Conservation (phyloP, 2,329 filamentous ascomycete genomes). For the Stagonosporopsis tanaceti region DNA sequence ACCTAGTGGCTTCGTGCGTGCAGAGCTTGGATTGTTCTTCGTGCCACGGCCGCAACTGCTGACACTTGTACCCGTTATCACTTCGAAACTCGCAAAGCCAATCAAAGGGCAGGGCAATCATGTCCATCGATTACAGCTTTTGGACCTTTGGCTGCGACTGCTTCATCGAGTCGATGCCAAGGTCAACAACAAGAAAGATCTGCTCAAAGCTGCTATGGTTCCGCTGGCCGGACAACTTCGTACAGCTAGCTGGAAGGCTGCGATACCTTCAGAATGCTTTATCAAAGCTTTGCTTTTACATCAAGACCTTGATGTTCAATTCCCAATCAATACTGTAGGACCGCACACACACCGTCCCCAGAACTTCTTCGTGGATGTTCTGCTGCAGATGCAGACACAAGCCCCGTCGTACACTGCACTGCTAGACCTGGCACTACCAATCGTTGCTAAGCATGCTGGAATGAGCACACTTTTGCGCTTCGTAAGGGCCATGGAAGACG, state of each 20-base stretch:
- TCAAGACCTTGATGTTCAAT: constrained; percentile 1
- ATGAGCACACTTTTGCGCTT: constrained; percentile 18
- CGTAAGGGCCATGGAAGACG: constrained; percentile 20
- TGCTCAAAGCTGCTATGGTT: constrained; percentile 1
- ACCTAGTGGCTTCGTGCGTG: constrained; percentile 15
- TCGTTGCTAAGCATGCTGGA: constrained; percentile 19
- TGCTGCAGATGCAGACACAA: constrained; percentile 17
- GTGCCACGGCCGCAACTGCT: constrained; percentile 21
- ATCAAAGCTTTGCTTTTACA: constrained; percentile 9
- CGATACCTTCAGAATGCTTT: neutral
- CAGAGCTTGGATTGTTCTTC: constrained; percentile 21
- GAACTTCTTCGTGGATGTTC: constrained; percentile 20
- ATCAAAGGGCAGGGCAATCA: neutral
- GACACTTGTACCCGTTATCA: constrained; percentile 18
- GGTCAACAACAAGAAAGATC: neutral
- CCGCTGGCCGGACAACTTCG: neutral
- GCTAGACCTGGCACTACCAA: constrained; percentile 23
- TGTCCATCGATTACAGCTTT: neutral
- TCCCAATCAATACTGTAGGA: neutral
- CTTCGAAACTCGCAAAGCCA: constrained; percentile 15
- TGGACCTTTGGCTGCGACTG: constrained; percentile 32
- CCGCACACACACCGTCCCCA: neutral
- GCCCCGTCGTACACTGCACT: constrained; percentile 26
- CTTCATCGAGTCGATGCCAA: constrained; percentile 27
- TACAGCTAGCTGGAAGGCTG: neutral